Evolutionary conservation across 2,329 filamentous ascomycete species (phyloP).

Genomic region (Fusarium xyrophilum): DNA sequence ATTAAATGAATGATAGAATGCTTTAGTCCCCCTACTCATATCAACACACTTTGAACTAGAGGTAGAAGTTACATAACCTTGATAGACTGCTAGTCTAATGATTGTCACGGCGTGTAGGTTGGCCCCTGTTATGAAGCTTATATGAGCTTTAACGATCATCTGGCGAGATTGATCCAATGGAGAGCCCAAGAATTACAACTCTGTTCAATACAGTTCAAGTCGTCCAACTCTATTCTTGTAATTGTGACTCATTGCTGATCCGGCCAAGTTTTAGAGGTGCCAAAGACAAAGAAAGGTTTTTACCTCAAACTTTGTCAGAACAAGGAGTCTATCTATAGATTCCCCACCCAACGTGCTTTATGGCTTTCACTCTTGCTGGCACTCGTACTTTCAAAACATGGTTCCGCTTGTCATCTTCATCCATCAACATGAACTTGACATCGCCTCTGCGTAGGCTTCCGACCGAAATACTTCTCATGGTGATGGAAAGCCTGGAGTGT

Average conservation of each 20-base stretch:
- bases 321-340: too few relatives aligned
- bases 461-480: not conserved
- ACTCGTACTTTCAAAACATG: rapidly evolving
- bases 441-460: not conserved
- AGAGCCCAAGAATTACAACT: not conserved
- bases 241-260: too few relatives aligned
- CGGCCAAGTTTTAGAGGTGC: rapidly evolving
- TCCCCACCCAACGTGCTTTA: too few relatives aligned
- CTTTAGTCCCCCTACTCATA: too few relatives aligned
- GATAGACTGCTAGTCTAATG: too few relatives aligned
- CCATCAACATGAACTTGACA: not conserved
- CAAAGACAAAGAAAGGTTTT: not conserved
- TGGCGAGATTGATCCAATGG: too few relatives aligned
- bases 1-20: too few relatives aligned
- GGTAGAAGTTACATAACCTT: too few relatives aligned
- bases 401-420: rapidly evolving
- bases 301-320: not conserved
- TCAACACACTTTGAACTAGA: too few relatives aligned
- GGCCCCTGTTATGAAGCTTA: not conserved
- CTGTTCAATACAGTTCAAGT: not conserved
- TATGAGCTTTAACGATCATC: too few relatives aligned
- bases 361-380: too few relatives aligned
- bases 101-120: too few relatives aligned
- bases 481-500: not conserved
- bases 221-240: not conserved